Conservation (phyloP, 805 yeast genomes). For the Candida pseudofarinosa region DNA sequence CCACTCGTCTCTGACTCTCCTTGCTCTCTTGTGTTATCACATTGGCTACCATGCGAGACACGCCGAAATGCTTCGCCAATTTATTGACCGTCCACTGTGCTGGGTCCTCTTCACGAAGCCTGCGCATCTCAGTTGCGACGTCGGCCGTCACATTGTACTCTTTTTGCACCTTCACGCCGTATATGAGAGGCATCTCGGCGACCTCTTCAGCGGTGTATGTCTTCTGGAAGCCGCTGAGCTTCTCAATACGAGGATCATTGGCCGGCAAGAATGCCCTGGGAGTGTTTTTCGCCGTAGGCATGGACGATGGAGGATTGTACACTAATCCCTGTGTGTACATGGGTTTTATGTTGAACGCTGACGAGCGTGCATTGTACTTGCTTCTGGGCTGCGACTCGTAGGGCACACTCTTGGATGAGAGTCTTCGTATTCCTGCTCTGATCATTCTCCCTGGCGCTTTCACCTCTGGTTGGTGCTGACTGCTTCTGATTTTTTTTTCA, state of each 20-base stretch:
- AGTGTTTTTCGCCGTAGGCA: constrained; percentile 46
- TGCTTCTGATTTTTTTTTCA: neutral
- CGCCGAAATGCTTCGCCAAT: constrained; percentile 56
- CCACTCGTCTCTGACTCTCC: constrained; percentile 43
- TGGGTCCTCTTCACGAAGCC: constrained; percentile 56
- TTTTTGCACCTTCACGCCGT: constrained; percentile 34
- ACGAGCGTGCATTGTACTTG: constrained; percentile 55
- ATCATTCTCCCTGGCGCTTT: constrained; percentile 3
- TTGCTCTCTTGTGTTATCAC: constrained; percentile 42
- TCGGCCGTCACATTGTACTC: constrained; percentile 54
- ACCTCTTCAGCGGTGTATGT: constrained; percentile 29
- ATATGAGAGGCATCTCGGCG: constrained; percentile 39
- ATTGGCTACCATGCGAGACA: constrained; percentile 38
- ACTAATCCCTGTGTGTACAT: constrained; percentile 56
- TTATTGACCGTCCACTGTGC: constrained; percentile 57
- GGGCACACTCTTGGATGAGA: constrained; percentile 21
- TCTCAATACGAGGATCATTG: constrained; percentile 51
- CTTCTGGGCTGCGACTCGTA: constrained; percentile 43
- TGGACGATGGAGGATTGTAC: constrained; percentile 56
- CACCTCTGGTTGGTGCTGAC: neutral
- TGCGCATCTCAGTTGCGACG: constrained; percentile 53
- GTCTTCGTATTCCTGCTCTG: constrained; percentile 5
- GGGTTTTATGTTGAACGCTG: constrained; percentile 63
- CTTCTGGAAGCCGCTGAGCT: constrained; percentile 23
- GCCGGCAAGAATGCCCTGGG: constrained; percentile 68